Percentiles rank a stretch among this genome's conserved stretches.
These are phyloP conservation scores for Aspergillus sp. DNA, from an alignment of 2,329 filamentous ascomycete species.

Conservation along the genomic window DNA sequence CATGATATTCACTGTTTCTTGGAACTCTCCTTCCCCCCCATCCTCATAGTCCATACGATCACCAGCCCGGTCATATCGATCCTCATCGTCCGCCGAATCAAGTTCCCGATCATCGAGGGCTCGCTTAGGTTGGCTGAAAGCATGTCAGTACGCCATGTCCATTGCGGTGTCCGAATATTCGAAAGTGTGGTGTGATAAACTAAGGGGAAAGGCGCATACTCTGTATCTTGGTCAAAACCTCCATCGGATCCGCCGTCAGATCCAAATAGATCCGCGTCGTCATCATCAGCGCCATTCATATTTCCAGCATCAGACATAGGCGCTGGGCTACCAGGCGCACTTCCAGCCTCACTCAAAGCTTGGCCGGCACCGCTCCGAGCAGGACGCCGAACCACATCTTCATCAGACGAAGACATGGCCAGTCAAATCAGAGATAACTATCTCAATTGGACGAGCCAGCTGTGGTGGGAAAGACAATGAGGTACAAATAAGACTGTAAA, in stretches of 20 bases:
- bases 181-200: not conserved
- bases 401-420: conserved; percentile 40
- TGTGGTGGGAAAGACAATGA: not conserved
- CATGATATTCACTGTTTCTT: conserved; percentile 52
- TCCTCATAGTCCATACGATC: conserved; percentile 47
- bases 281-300: conserved; percentile 36
- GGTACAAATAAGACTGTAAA: not conserved
- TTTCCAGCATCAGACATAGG: conserved; percentile 29
- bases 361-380: conserved; percentile 28
- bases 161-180: not conserved
- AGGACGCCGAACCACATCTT: conserved; percentile 38
- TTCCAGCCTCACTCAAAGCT: conserved; percentile 21
- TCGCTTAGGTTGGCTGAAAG: conserved; percentile 37
- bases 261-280: conserved; percentile 48
- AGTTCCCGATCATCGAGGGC: conserved; percentile 62
- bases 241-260: conserved; percentile 46
- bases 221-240: conserved; percentile 31
- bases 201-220: conserved; percentile 25
- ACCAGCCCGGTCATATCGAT: conserved; percentile 52
- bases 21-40: conserved; percentile 40
- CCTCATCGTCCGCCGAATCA: conserved; percentile 64
- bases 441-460: not conserved
- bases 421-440: not conserved
- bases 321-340: conserved; percentile 25
- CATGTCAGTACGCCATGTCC: conserved; percentile 15